phyloP scores from a whole-genome alignment of 768 basidiomycete species.

The Pholiota molesta region DNA sequence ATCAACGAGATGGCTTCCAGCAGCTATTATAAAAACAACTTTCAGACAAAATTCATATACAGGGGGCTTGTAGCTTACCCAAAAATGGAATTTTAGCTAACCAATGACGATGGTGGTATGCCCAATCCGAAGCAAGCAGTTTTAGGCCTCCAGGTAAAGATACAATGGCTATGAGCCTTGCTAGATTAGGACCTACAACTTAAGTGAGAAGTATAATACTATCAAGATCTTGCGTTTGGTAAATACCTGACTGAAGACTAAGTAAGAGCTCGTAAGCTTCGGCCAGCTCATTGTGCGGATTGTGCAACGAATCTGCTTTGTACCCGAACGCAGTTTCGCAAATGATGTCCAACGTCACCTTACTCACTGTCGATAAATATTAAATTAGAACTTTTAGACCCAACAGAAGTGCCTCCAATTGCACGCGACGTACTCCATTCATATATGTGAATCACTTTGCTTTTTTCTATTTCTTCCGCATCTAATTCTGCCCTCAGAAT shows the following conservation, averaged over 20 bases:
- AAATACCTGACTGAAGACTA: slow-evolving; percentile 39
- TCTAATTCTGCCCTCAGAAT: slow-evolving; percentile 36
- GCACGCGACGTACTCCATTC: slow-evolving; percentile 45
- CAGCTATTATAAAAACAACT: slow-evolving; percentile 17
- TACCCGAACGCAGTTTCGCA: slow-evolving; percentile 53
- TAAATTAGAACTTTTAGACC: not conserved
- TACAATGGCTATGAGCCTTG: slow-evolving; percentile 36
- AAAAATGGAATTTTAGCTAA: slow-evolving; percentile 24
- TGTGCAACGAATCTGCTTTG: slow-evolving; percentile 43
- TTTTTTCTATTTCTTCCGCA: slow-evolving; percentile 12
- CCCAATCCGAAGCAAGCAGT: slow-evolving; percentile 37
- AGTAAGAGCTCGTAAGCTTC: slow-evolving; percentile 47
- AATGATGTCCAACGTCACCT: slow-evolving; percentile 54
- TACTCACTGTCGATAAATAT: slow-evolving; percentile 39
- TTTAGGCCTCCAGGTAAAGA: slow-evolving; percentile 37
- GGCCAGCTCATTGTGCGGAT: slow-evolving; percentile 48
- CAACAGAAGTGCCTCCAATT: not conserved
- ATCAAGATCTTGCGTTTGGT: not conserved
- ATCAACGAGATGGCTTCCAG: slow-evolving; percentile 31
- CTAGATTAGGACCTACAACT: slow-evolving; percentile 31
- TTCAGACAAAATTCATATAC: not conserved
- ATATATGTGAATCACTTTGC: slow-evolving; percentile 37
- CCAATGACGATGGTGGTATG: slow-evolving; percentile 37
- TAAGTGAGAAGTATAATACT: not conserved
- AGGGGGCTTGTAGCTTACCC: slow-evolving; percentile 17